Evolutionary conservation across 192 early-diverging fungal genomes (phyloP).

Genomic region (Borealophlyctis nickersoniae): DNA sequence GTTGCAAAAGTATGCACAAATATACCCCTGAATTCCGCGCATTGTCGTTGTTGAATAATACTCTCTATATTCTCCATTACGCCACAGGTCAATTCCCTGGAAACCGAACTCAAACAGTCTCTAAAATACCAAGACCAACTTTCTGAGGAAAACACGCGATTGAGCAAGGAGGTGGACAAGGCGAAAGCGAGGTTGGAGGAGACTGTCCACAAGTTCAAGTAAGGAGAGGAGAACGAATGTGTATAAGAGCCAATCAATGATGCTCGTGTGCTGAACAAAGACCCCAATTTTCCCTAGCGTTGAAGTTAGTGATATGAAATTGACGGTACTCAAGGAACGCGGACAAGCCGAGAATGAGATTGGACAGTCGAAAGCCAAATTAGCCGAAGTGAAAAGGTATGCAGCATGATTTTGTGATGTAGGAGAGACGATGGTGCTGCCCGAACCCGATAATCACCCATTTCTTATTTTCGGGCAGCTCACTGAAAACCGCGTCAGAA

Average conservation of each 20-base stretch:
- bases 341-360: conserved; percentile 23
- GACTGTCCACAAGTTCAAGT: conserved; percentile 29
- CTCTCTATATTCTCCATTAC: background rate
- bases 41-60: background rate
- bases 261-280: background rate
- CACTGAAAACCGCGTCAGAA: conserved; percentile 22
- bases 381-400: conserved; percentile 35
- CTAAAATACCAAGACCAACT: conserved; percentile 24
- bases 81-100: conserved; percentile 16
- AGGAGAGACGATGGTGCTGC: background rate
- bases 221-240: too few relatives aligned
- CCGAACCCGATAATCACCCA: background rate
- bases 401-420: too few relatives aligned
- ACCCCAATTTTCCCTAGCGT: conserved; percentile 9
- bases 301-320: conserved; percentile 32
- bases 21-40: too few relatives aligned
- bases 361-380: conserved; percentile 32
- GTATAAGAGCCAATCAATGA: too few relatives aligned
- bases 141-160: conserved; percentile 25
- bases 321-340: conserved; percentile 28
- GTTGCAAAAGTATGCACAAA: conserved; percentile 8
- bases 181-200: conserved; percentile 26
- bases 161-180: conserved; percentile 36
- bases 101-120: conserved; percentile 17
- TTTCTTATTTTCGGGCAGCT: conserved; percentile 9